Percentiles rank a stretch among this genome's conserved stretches.
These are phyloP conservation scores for Fusarium sp. DNA, from an alignment of 2,329 filamentous ascomycete genomes.

Conservation along the genomic window DNA sequence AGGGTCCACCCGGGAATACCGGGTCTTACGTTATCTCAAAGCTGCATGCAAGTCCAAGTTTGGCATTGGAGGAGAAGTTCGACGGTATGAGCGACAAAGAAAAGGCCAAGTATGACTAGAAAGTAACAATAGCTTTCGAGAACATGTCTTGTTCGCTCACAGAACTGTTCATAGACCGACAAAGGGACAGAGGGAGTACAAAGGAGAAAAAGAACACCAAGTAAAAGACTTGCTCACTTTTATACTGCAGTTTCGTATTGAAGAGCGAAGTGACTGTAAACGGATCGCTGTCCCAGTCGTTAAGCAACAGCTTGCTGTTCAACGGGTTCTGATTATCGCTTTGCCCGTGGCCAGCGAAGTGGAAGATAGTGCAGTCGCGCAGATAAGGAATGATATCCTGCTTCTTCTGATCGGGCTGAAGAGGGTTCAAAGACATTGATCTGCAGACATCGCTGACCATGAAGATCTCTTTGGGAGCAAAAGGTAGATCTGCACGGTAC, in stretches of 20 bases:
- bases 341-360: slow-evolving; percentile 1
- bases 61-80: background rate
- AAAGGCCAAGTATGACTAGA: no score
- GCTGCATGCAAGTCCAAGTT: background rate
- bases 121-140: no score
- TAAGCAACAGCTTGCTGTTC: background rate
- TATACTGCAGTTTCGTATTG: background rate
- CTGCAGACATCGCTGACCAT: background rate
- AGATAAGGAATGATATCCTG: background rate
- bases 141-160: no score
- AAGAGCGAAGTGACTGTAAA: background rate
- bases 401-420: background rate
- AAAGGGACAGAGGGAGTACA: no score
- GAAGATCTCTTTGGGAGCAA: background rate
- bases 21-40: background rate
- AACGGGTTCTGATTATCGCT: background rate
- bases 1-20: background rate
- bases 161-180: no score
- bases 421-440: background rate
- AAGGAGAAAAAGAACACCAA: no score
- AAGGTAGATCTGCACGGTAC: background rate
- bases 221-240: no score
- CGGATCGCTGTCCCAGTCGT: background rate
- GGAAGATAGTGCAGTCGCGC: background rate
- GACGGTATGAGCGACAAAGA: no score